These are phyloP conservation scores for Trichoderma simmonsii DNA, from an alignment of 2,329 filamentous ascomycete genomes.

Conservation along the genomic window DNA sequence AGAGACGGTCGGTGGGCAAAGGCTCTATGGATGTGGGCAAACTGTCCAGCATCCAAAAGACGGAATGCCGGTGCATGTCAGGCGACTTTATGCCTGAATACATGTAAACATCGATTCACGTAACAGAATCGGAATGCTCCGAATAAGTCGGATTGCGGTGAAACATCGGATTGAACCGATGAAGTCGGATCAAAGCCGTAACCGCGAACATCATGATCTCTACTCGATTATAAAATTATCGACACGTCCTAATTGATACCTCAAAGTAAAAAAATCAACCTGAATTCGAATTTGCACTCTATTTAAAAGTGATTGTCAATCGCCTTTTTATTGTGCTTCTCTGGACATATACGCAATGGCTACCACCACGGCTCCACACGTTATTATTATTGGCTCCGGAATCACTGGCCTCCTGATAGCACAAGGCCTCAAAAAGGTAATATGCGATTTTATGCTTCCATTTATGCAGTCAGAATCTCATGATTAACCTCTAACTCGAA, in stretches of 20 bases:
- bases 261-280: background rate
- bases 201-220: background rate
- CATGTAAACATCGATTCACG: too few relatives aligned
- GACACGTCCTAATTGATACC: background rate
- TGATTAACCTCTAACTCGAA: background rate
- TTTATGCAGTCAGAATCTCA: background rate
- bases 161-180: background rate
- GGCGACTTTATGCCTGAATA: background rate
- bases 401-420: background rate
- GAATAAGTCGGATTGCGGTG: background rate
- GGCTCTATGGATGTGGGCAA: background rate
- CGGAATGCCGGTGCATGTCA: background rate
- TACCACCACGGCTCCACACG: background rate
- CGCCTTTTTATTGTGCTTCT: background rate
- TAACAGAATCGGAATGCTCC: background rate
- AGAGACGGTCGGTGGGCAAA: background rate
- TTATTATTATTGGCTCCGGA: background rate
- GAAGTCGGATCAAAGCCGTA: background rate
- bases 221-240: background rate
- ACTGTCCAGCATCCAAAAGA: background rate
- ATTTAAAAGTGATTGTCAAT: background rate
- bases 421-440: background rate
- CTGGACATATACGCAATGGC: background rate
- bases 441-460: background rate
- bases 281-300: background rate